Evolutionary conservation across 257 asterid species (phyloP).

Genomic region (Jasminum sambac): DNA sequence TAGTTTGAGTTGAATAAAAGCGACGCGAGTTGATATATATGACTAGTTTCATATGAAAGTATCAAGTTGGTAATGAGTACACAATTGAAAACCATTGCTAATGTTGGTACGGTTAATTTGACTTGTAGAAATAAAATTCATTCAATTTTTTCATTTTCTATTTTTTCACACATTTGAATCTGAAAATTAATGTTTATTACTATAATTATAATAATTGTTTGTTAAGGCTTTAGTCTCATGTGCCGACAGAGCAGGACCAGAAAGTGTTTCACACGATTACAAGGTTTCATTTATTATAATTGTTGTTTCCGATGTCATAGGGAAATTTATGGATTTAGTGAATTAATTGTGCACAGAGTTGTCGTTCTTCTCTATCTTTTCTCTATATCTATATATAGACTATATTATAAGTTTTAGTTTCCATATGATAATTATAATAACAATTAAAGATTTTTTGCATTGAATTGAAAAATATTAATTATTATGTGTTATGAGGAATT

Average conservation of each 20-base stretch:
- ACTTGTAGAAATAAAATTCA: constrained; percentile 29
- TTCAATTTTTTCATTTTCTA: no score
- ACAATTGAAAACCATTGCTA: constrained; percentile 24
- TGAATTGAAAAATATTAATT: no score
- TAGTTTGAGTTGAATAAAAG: no score
- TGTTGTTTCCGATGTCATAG: constrained; percentile 4
- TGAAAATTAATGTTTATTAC: background rate
- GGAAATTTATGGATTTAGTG: constrained; percentile 14
- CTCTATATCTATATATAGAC: no score
- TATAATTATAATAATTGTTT: background rate
- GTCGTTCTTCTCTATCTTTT: no score
- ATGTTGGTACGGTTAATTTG: constrained; percentile 33
- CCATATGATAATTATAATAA: no score
- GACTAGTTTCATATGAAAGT: constrained; percentile 20
- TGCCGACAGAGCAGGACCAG: constrained; percentile 15
- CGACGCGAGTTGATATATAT: no score
- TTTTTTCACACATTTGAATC: constrained; percentile 3
- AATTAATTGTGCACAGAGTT: background rate
- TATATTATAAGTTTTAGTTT: no score
- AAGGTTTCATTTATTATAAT: constrained; percentile 4
- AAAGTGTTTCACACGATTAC: constrained; percentile 7
- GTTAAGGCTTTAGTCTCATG: background rate
- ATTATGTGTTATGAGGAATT: background rate
- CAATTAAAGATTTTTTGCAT: background rate
- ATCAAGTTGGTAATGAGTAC: constrained; percentile 27